Evolutionary conservation across 73 alveolate genomes (phyloP), one percentile per base, ranked within the genome.

Genomic region (Tetrahymena elliotti): DNA sequence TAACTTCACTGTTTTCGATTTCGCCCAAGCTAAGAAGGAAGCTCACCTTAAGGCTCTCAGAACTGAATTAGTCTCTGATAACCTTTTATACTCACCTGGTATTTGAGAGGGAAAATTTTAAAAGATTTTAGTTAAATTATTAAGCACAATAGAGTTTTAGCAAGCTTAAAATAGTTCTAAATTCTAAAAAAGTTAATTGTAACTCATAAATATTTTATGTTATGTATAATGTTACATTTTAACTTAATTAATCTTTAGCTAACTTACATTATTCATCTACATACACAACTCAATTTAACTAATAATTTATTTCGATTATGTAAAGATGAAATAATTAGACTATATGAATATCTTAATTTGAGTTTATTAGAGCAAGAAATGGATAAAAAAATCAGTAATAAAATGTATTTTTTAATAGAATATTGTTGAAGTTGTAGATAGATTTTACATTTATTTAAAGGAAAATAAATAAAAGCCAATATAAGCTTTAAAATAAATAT

Each of bases 21-120:
- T 94, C 83, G 95, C 96, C n/a, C n/a, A 84, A 22, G 95, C 95
- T 40, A 94, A 94, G 96, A 94, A 94, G 52, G 96, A 94, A 88
- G 95, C 95, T 33, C 92, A 93, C 40, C 93, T 94, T 35, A 94
- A 94, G 41, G 52, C 93, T 33, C 83, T 94, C 27, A 94, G 96
- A 52, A 38, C 83, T 84, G 96, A 94, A 40, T 35, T 94, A 33
- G 93, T 94, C 38, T 84, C 93, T 92, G 95, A 94, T 22, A 88
- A 93, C 39, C 88, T 68, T 31, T 0, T 68, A 4, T 68, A 68
- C 88, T 68, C 88, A 6, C 88, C 88, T 68, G 88, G 88, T 68
- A 68, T 68, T 31, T 68, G 88, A 68, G n/a, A n/a, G n/a, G 36
- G 88, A 68, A 68, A 68, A 31, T 10, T 68, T 6, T 22, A 68